Base-by-base conservation (phyloP, 2,329 filamentous ascomycete species). In the Calycina herbarum region DNA sequence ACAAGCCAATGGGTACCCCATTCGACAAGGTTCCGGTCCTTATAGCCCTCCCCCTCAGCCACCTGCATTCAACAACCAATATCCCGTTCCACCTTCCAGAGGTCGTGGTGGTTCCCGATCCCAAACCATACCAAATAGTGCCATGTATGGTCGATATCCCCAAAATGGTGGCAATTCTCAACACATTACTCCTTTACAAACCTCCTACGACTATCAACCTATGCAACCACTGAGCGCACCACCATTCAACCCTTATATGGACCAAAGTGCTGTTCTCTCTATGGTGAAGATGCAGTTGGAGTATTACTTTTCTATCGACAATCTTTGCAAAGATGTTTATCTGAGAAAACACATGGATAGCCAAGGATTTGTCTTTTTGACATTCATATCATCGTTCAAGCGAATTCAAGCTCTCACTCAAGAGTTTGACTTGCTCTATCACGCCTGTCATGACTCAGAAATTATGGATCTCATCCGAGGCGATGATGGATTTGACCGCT, bases 261-360 rank as follows among this genome's bases (percentile, higher is more conserved):
- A 89, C 64, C 82, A 84, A n/a, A 83, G 80, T 67, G 82, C 83
- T 42, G 72, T 76, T n/a, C 67, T 76, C 45, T 67, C 69, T 13
- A 74, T 76, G 72, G 76, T 86, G 59, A 82, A 79, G 63, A 76
- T 76, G 69, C 81, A 85, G 75, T 85, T 93, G 45, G 93, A 97
- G 74, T 99, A 97, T 81, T 99, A 99, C 79, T 97, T 99, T 79
- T 98, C 94, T 0, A 86, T 97, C 33, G 92, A 97, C 74, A 99
- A 99, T 76, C 84, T 98, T 60, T 91, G 92, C 83, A 97, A 97
- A 79, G 95, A 99, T 75, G 84, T 92, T 74, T 98, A 88, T 78
- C 83, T 99, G 66, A 89, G 95, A 65, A 89, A 87, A 73, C 89
- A 94, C 72, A 98, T 99, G 95, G 94, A 99, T 76, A 92, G 91